Base-by-base conservation (phyloP, 225 moss, liverwort and hornwort species). In the Pseudoscleropodium purum region DNA sequence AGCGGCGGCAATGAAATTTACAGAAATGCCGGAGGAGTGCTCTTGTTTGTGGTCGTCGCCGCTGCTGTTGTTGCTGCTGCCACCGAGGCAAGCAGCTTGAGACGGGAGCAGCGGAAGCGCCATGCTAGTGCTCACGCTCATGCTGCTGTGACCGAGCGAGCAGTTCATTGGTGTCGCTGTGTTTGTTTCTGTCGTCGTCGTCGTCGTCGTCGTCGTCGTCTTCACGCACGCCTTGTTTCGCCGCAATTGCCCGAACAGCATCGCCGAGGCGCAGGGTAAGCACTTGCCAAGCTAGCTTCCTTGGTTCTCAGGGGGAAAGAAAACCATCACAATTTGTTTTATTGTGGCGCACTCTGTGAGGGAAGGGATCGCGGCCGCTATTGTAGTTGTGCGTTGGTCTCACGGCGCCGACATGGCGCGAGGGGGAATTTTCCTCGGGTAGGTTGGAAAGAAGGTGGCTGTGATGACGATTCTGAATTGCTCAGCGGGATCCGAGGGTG, bases 1-100 rank as follows among this genome's bases (percentile, higher is more conserved):
- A 75, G 92, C 92, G 91, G 90, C 93, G 85, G 93, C 89, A 88
- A 89, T 83, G 93, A 91, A 91, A 93, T 89, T 92, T 91, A 67
- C 93, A 86, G 91, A 91, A 93, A 91, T 93, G 93, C 93, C 91
- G 92, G 91, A 62, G 89, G 89, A 84, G 92, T 52, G 84, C 87
- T 39, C 86, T 68, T 67, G 86, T 5, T 82, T 57, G 86, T 30
- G 88, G 88, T 82, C 73, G 89, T 82, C 69, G 91, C 82, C 70
- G 89, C 76, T 75, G 88, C 88, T 83, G 88, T 41, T 88, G 75
- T 23, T 88, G 86, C 79, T 91, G 70, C 82, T 88, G 92, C 88
- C 90, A 90, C 86, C 83, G 90, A 86, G 90, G 79, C 85, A 68
- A 87, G 74, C 83, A 83, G 83, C 90, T 88, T 83, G 90, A 88